Percentiles rank a stretch among this genome's conserved stretches.
These are phyloP conservation scores for Glycine soja DNA, from an alignment of 306 rosid species.

Conservation along the genomic window DNA sequence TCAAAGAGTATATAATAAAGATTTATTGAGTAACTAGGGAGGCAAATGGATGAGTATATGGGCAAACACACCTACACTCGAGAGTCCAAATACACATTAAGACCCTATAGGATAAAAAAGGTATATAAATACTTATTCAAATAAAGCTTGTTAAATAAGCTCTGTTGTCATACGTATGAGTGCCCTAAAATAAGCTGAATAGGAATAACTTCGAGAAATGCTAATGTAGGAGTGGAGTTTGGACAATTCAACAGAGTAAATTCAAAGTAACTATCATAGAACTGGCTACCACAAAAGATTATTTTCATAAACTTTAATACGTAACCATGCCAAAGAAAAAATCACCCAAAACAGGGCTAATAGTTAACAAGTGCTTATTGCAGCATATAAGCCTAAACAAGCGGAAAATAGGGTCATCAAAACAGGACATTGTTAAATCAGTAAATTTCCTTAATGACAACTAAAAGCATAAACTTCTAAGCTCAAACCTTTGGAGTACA, in stretches of 20 bases:
- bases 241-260: background rate
- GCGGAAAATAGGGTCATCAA: background rate
- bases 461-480: background rate
- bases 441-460: too few species aligned
- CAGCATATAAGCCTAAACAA: constrained; percentile 3
- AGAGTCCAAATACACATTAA: background rate
- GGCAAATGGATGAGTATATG: constrained; percentile 22
- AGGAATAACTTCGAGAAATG: constrained; percentile 12
- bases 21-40: background rate
- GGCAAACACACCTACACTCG: constrained; percentile 8
- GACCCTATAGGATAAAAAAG: constrained; percentile 17
- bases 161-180: background rate
- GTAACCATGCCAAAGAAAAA: background rate
- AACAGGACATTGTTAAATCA: background rate
- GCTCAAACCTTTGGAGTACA: constrained; percentile 86
- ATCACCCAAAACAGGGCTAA: constrained; percentile 11
- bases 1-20: background rate
- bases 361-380: background rate
- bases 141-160: constrained; percentile 10
- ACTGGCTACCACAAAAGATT: background rate
- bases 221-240: background rate
- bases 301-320: constrained; percentile 9
- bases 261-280: background rate
- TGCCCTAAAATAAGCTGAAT: constrained; percentile 7
- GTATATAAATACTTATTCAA: constrained; percentile 9